Evolutionary conservation across 305 asterid species (phyloP), one percentile per base, ranked within the genome.

Genomic region (Plantago rigida): DNA sequence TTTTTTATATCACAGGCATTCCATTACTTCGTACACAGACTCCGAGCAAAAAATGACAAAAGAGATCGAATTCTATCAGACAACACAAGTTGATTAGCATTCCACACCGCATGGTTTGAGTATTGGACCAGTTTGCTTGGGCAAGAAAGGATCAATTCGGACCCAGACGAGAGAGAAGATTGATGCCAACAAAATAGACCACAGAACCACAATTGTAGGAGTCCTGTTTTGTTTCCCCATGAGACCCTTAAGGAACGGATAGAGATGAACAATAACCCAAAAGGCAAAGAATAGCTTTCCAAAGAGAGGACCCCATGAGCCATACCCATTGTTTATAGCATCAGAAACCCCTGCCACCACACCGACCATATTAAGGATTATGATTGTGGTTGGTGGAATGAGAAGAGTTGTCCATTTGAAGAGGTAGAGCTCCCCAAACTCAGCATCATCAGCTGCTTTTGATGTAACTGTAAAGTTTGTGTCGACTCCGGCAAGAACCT

Each of bases 391-490:
- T 10, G 95, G 95, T 5, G 95, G 95, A 65, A 87, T 87, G 56
- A 87, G 85, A 63, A 87, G 87, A n/a, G 94, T 84, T 13, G 95
- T 87, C 95, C 95, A 87, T 64, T 87, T 87, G 84, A 87, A 87
- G 65, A 84, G 81, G 78, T 87, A 87, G 57, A 87, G 94, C 65
- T 87, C 95, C 39, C 90, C 88, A 69, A 81, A 87, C 74, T 84
- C 94, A 0, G 79, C 41, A 24, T 84, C 95, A 0, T 84, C 95
- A 7, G 86, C 86, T 13, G 95, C 72, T 73, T 86, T 86, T 56
- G 89, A 47, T 14, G 95, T 87, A n/a, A 84, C 94, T 0, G 94
- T 87, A 45, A 87, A 87, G 64, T 82, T 84, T 8, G 94, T 87
- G 79, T 84, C 88, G 2, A 87, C 85, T 19, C 94, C 91, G 12